Evolutionary conservation across 495 filamentous ascomycete species (phyloP).

Genomic region (Copromyces sp.): DNA sequence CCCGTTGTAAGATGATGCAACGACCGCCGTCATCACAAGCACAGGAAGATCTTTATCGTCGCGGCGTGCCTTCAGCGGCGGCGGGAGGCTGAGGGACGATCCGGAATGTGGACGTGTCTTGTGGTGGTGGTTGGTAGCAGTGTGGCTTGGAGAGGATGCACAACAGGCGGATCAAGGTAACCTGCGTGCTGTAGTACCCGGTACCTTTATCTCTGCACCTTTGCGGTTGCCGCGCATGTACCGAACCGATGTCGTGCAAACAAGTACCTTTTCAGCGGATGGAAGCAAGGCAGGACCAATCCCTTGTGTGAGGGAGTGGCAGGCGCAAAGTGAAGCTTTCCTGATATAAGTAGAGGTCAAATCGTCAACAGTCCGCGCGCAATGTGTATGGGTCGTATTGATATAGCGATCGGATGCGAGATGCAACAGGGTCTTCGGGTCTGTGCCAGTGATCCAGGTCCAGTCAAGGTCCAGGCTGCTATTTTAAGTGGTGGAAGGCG

Average conservation of each 20-base stretch:
- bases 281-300: background rate
- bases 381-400: background rate
- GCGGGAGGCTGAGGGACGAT: background rate
- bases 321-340: background rate
- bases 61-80: background rate
- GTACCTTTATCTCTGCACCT: background rate
- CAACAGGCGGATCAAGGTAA: background rate
- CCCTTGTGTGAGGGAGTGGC: background rate
- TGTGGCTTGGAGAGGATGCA: background rate
- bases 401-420: background rate
- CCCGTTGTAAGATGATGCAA: constrained; percentile 1
- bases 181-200: background rate
- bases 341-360: background rate
- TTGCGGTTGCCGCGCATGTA: background rate
- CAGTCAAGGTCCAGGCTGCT: background rate
- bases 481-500: background rate
- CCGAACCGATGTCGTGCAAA: background rate
- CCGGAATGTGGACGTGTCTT: background rate
- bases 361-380: background rate
- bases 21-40: constrained; percentile 2
- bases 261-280: background rate
- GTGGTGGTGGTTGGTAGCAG: background rate
- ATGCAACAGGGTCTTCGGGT: background rate
- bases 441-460: background rate
- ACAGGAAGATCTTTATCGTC: background rate